phyloP scores from a whole-genome alignment of 169 alveolate species.

The Miamiensis avidus region DNA sequence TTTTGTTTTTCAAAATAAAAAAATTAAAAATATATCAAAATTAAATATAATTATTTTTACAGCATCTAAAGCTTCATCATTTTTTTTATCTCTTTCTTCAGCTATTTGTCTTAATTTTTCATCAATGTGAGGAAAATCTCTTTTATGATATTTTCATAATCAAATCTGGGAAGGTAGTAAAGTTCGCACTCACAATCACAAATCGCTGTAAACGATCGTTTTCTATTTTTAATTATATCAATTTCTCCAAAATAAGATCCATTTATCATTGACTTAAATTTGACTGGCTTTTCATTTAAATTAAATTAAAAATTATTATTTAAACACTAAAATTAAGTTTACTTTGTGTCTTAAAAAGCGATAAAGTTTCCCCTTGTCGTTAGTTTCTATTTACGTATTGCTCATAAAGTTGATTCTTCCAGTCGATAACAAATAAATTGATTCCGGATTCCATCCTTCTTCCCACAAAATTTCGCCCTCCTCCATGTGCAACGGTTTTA shows the following conservation, averaged over 20 bases:
- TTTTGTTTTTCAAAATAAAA: too few relatives aligned
- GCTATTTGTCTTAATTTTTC: slow-evolving; percentile 44
- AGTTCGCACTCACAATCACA: slow-evolving; percentile 44
- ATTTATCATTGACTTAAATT: slow-evolving; percentile 46
- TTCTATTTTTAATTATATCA: slow-evolving; percentile 45
- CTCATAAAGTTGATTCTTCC: slow-evolving; percentile 53
- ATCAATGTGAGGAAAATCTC: slow-evolving; percentile 50
- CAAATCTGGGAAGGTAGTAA: slow-evolving; percentile 19
- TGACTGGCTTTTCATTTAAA: slow-evolving; percentile 4
- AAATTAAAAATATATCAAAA: too few relatives aligned
- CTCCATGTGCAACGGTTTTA: slow-evolving; percentile 38
- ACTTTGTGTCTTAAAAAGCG: too few relatives aligned
- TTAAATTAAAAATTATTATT: too few relatives aligned
- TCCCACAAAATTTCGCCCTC: slow-evolving; percentile 42
- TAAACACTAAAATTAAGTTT: too few relatives aligned
- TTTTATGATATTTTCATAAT: slow-evolving; percentile 27
- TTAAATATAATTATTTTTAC: slow-evolving; percentile 8
- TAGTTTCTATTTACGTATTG: slow-evolving; percentile 6
- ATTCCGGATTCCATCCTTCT: slow-evolving; percentile 32
- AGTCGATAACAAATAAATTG: slow-evolving; percentile 24
- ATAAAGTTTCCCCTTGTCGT: neutral
- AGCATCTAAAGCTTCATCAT: slow-evolving; percentile 26
- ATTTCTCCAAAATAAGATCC: slow-evolving; percentile 67
- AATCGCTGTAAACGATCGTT: slow-evolving; percentile 29
- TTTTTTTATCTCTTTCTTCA: slow-evolving; percentile 34